Evolutionary conservation across 192 early-diverging fungal genomes (phyloP).

Genomic region (Backusella psychrophila): DNA sequence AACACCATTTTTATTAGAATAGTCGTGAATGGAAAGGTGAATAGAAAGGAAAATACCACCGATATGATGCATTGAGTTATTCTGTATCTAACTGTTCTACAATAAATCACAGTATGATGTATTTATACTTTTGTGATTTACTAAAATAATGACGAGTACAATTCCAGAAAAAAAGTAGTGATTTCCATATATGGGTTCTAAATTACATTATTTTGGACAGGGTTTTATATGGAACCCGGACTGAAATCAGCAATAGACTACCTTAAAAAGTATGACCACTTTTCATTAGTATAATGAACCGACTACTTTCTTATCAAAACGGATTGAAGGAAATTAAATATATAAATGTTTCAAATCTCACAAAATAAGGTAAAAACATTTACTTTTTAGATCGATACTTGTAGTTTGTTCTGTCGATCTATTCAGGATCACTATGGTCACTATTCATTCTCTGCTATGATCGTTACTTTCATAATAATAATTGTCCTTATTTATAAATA

Average conservation of each 20-base stretch:
- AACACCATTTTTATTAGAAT: not conserved
- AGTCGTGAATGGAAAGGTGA: not conserved
- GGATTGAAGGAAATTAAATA: not conserved
- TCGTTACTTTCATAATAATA: not conserved
- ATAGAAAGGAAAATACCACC: not conserved
- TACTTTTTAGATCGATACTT: not conserved
- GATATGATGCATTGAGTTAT: too few species aligned
- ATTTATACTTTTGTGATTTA: not conserved
- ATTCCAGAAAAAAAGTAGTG: not conserved
- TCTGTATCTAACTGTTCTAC: not conserved
- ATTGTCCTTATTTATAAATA: too few species aligned
- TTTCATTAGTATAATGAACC: not conserved
- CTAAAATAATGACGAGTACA: not conserved
- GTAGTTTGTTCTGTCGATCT: not conserved
- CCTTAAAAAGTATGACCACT: not conserved
- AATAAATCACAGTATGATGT: not conserved
- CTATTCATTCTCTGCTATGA: not conserved
- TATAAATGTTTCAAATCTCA: not conserved
- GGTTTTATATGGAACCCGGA: not conserved
- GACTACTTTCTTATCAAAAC: not conserved
- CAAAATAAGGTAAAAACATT: too few species aligned
- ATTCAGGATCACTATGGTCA: not conserved
- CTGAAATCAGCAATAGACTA: not conserved
- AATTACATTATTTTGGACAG: not conserved
- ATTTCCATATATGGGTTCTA: not conserved